Base-by-base conservation (phyloP, 83 land plant species). In the Thuja plicata region DNA sequence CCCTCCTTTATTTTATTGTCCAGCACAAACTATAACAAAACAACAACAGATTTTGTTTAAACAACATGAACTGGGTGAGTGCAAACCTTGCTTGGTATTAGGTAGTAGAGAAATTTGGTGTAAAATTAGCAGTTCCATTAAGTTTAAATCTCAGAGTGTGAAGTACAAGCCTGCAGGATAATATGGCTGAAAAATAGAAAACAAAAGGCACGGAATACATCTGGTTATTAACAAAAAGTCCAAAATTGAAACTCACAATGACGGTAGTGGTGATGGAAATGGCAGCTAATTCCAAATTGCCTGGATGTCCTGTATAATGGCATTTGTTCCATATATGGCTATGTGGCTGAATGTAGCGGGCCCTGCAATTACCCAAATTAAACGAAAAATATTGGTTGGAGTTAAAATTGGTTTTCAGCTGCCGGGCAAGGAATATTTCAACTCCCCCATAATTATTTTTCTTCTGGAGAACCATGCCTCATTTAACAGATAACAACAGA, bases 231-330 rank as follows among this genome's bases (percentile, higher is more conserved):
- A 92, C 92, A 82, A 91, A 46, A 24, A 93, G 83, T 55, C 94
- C 92, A 70, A 89, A 93, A 62, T 60, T 83, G 87, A 93, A 88
- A 40, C 92, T 92, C 34, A 84, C 89, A n/a, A 93, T 86, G 48
- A 93, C 92, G 52, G 88, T 88, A 90, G 73, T 89, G 88, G 76
- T 91, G 54, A 91, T 89, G 89, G 94, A 89, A 60, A 92, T 43
- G 88, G 91, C 82, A 43, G 92, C 94, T 46, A 93, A 90, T 12
- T 91, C 91, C 38, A 93, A 80, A 16, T 89, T 90, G 1, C 92
- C 92, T 4, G 91, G 35, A 55, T 91, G 92, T 86, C 94, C 84
- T 89, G 91, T 17, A 90, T 88, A 34, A 93, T 32, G 66, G 89
- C 86, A 81, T 85, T 84, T 77, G 91, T 87, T 70, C 89, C 37